phyloP scores from a whole-genome alignment of 2,329 filamentous ascomycete genomes.

The Arthrobotrys pseudoclavata region DNA sequence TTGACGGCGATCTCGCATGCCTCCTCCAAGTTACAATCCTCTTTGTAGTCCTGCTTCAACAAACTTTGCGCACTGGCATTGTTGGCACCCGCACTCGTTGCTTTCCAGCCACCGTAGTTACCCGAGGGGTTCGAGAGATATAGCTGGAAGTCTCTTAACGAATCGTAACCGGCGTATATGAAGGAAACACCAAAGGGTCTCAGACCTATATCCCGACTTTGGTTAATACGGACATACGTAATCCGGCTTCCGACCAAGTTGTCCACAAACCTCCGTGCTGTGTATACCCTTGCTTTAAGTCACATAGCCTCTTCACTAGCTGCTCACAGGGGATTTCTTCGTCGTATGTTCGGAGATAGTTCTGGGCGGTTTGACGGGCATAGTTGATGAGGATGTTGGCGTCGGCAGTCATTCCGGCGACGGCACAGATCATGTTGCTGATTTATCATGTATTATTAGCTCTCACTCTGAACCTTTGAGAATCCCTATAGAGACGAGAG shows the following conservation, averaged over 20 bases:
- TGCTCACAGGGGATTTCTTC: slow-evolving; percentile 99
- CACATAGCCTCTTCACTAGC: slow-evolving; percentile 94
- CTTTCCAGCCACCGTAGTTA: slow-evolving; percentile 99
- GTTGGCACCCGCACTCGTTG: slow-evolving; percentile 96
- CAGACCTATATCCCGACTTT: slow-evolving; percentile 71
- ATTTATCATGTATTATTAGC: slow-evolving; percentile 4
- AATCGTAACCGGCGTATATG: slow-evolving; percentile 99
- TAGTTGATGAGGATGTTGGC: slow-evolving; percentile 99
- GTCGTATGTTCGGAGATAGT: slow-evolving; percentile 98
- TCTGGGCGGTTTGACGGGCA: slow-evolving; percentile 94
- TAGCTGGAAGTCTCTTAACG: slow-evolving; percentile 95
- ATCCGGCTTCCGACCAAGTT: background rate
- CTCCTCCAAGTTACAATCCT: slow-evolving; percentile 95
- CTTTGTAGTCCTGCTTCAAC: slow-evolving; percentile 99
- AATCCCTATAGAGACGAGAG: background rate
- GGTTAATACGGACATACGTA: background rate
- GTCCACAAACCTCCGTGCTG: slow-evolving; percentile 80
- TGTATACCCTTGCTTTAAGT: slow-evolving; percentile 99
- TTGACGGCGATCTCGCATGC: slow-evolving; percentile 98
- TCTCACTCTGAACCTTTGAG: background rate
- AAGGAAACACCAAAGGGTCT: slow-evolving; percentile 98
- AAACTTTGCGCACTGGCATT: slow-evolving; percentile 97
- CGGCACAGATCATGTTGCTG: slow-evolving; percentile 99
- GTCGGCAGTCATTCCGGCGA: slow-evolving; percentile 98
- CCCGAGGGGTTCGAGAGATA: slow-evolving; percentile 99